Percentiles rank a stretch among this genome's conserved stretches.
phyloP scores from a whole-genome alignment of 306 rosid species.

The Oxytropis ochrocephala region DNA sequence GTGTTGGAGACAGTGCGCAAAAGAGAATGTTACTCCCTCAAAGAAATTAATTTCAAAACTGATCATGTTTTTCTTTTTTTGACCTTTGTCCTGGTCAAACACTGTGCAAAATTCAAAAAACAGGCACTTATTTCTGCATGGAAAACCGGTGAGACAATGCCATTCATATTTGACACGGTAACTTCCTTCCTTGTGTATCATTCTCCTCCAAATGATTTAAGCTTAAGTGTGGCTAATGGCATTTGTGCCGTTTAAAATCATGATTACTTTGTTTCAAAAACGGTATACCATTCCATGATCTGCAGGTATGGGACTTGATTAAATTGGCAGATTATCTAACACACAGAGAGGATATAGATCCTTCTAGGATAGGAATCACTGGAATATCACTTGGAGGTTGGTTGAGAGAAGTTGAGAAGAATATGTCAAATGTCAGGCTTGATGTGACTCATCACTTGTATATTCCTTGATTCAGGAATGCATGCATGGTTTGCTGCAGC shows the following conservation, averaged over 20 bases:
- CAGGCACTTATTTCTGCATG: conserved; percentile 89
- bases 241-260: neutral
- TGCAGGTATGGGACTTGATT: conserved; percentile 91
- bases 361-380: conserved; percentile 74
- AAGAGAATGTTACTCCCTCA: too few species aligned
- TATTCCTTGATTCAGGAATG: conserved; percentile 62
- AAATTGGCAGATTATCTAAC: conserved; percentile 84
- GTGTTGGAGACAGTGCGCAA: too few species aligned
- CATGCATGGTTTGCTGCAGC: conserved; percentile 89
- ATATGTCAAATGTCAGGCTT: conserved; percentile 9
- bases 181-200: neutral
- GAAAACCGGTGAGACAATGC: conserved; percentile 81
- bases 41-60: too few species aligned
- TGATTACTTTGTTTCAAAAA: conserved; percentile 5
- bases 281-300: neutral
- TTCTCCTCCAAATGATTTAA: conserved; percentile 12
- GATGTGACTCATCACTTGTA: conserved; percentile 7
- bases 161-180: conserved; percentile 96
- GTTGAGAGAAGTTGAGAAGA: conserved; percentile 29
- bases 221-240: conserved; percentile 17
- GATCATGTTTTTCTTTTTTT: neutral
- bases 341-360: conserved; percentile 70
- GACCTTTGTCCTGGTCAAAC: neutral
- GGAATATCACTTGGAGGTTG: conserved; percentile 97
- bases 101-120: neutral